Evolutionary conservation across 2,329 filamentous ascomycete genomes (phyloP).

Genomic region (Phaeoacremonium minimum): DNA sequence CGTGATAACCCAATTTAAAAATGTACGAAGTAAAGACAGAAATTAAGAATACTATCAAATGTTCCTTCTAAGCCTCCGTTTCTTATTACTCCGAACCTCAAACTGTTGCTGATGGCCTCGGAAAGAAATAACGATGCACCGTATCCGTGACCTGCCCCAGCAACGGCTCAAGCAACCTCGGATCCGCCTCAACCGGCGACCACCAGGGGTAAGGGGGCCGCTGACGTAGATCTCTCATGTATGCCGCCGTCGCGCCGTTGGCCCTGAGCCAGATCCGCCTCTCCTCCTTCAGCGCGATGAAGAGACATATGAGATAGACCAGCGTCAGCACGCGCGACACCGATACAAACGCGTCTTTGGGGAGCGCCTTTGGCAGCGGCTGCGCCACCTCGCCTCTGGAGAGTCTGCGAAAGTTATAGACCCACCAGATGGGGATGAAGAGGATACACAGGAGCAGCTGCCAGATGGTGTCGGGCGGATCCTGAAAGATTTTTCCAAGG

Average conservation of each 20-base stretch:
- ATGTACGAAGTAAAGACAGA: too few species aligned
- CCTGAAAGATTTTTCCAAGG: too few species aligned
- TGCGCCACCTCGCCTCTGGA: background rate
- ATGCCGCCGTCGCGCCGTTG: constrained; percentile 14
- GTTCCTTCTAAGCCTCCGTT: too few species aligned
- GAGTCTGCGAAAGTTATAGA: background rate
- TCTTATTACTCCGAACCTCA: too few species aligned
- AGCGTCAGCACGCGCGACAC: constrained; percentile 1
- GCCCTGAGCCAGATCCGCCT: constrained; percentile 15
- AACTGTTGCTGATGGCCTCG: too few species aligned
- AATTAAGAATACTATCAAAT: too few species aligned
- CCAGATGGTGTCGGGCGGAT: background rate
- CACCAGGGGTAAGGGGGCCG: constrained; percentile 13
- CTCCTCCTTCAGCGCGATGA: constrained; percentile 15
- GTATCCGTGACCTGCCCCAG: constrained; percentile 3
- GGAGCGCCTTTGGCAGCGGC: background rate
- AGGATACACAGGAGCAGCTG: background rate
- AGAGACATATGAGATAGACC: constrained; percentile 5
- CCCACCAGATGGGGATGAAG: background rate
- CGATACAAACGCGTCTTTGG: background rate
- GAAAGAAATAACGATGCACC: constrained; percentile 4
- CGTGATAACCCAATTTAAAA: too few species aligned
- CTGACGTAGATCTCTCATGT: constrained; percentile 11
- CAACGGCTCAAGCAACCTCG: constrained; percentile 9
- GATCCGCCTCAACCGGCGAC: constrained; percentile 14